Conservation (phyloP, 768 basidiomycete genomes). For the Pilatotrama ljubarskyi region DNA sequence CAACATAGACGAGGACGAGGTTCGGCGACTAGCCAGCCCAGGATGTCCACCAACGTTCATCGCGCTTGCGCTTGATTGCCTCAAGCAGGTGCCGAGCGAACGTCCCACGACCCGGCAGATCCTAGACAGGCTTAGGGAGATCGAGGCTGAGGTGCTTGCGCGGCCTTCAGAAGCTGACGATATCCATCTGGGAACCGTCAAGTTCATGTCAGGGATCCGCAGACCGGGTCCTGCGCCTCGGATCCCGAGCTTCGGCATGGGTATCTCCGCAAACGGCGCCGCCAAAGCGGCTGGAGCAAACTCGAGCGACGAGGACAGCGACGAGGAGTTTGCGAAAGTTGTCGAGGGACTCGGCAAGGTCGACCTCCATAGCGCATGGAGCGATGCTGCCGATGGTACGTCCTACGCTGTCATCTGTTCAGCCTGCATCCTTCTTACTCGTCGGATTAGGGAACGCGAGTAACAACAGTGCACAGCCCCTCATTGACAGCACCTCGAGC, state of each 20-base stretch:
- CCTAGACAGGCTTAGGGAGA: constrained; percentile 71
- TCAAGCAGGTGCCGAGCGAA: constrained; percentile 57
- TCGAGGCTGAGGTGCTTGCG: constrained; percentile 81
- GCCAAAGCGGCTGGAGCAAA: constrained; percentile 34
- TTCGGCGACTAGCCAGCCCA: constrained; percentile 61
- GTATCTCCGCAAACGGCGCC: constrained; percentile 43
- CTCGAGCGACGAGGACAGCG: constrained; percentile 56
- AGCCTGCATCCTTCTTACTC: constrained; percentile 15
- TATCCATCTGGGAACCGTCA: constrained; percentile 82
- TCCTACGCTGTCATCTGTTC: background rate
- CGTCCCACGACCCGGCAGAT: constrained; percentile 81
- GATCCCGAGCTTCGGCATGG: constrained; percentile 85
- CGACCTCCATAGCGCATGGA: constrained; percentile 50
- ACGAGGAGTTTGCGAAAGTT: constrained; percentile 67
- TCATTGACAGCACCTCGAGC: constrained; percentile 47
- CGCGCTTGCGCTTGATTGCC: constrained; percentile 76
- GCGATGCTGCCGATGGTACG: constrained; percentile 43
- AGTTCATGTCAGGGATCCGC: constrained; percentile 74
- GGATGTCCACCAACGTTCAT: constrained; percentile 82
- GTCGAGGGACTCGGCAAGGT: constrained; percentile 54
- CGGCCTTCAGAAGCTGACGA: constrained; percentile 65
- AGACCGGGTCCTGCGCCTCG: constrained; percentile 56
- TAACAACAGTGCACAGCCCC: constrained; percentile 53
- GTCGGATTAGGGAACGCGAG: constrained; percentile 32
- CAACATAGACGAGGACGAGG: constrained; percentile 74